phyloP scores from a whole-genome alignment of 208 protist species.

The Trypanosoma conorhini region DNA sequence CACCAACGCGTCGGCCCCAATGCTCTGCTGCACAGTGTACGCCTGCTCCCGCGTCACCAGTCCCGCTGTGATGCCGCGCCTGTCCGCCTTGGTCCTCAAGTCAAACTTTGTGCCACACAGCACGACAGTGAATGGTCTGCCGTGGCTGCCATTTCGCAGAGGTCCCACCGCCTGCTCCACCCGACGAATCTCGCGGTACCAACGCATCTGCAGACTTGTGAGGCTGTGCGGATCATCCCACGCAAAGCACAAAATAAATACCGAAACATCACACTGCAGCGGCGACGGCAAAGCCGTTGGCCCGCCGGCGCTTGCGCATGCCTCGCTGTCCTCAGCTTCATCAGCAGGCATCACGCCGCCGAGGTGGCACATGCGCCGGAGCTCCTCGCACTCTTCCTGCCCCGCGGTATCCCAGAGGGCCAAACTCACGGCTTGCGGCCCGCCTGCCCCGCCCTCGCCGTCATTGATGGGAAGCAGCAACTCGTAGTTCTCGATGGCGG shows the following conservation, averaged over 20 bases:
- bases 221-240: conserved; percentile 27
- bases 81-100: conserved; percentile 12
- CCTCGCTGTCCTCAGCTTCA: background rate
- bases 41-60: conserved; percentile 28
- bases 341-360: background rate
- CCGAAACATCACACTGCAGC: conserved; percentile 18
- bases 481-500: conserved; percentile 90
- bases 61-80: background rate
- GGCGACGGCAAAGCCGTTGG: background rate
- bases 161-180: conserved; percentile 13
- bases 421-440: conserved; percentile 44
- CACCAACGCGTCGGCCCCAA: conserved; percentile 27
- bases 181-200: conserved; percentile 26
- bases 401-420: conserved; percentile 83
- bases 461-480: conserved; percentile 31
- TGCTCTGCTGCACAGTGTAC: conserved; percentile 23
- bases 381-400: conserved; percentile 95
- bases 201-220: conserved; percentile 29
- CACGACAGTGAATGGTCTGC: conserved; percentile 19
- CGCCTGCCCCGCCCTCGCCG: conserved; percentile 41
- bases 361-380: conserved; percentile 74
- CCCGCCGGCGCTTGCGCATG: background rate
- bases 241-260: conserved; percentile 32
- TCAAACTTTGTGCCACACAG: conserved; percentile 30
- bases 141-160: background rate